Evolutionary conservation across 129 eudicot species (phyloP).

Genomic region (Kitagawia praeruptora): DNA sequence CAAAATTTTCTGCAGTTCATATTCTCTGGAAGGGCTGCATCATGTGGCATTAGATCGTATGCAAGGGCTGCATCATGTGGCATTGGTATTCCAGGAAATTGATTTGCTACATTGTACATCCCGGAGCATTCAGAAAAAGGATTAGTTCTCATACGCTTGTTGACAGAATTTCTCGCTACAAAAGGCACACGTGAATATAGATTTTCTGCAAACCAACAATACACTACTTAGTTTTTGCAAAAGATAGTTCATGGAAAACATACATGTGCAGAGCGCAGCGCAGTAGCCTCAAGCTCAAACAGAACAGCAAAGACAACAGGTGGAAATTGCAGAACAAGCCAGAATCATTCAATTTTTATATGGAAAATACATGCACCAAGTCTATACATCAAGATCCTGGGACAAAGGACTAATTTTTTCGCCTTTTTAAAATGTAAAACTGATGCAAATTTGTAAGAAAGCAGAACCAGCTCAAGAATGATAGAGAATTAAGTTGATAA

Average conservation of each 20-base stretch:
- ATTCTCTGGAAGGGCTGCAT: background rate
- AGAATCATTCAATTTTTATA: background rate
- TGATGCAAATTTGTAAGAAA: no score
- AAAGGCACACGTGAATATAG: background rate
- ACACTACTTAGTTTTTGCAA: background rate
- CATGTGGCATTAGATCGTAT: background rate
- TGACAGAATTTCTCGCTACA: background rate
- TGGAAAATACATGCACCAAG: no score
- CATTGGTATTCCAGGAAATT: background rate
- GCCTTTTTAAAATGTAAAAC: no score
- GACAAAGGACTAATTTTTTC: no score
- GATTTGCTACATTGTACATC: background rate
- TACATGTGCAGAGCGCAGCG: background rate
- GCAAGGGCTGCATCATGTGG: background rate
- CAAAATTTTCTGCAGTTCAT: background rate
- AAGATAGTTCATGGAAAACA: background rate
- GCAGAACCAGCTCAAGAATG: no score
- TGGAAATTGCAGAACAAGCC: background rate
- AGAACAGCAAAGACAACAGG: background rate
- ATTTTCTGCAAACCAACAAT: background rate
- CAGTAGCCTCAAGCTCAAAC: background rate
- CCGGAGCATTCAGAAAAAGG: background rate
- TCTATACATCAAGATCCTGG: no score
- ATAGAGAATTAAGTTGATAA: no score
- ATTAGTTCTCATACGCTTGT: background rate